Evolutionary conservation across 495 filamentous ascomycete genomes (phyloP).

Genomic region (Daldinia vernicosa): DNA sequence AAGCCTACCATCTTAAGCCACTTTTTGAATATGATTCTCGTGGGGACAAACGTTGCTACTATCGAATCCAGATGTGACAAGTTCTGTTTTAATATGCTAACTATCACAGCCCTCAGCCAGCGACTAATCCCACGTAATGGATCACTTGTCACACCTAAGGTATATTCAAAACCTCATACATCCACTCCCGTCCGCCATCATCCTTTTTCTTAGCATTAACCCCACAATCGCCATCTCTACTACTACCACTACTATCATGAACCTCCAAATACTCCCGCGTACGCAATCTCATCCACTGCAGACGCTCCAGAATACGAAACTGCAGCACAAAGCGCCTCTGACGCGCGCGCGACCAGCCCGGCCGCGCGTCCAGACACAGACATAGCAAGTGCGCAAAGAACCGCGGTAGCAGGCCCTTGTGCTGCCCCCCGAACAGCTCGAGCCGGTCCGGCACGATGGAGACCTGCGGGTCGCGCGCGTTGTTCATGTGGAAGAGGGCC

Average conservation of each 20-base stretch:
- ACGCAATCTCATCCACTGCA: constrained; percentile 25
- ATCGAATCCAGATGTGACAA: no score
- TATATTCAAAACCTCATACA: constrained; percentile 19
- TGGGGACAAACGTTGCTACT: no score
- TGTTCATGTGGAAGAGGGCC: constrained; percentile 37
- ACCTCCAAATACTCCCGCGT: constrained; percentile 3
- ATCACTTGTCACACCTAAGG: not conserved
- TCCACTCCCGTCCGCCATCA: constrained; percentile 12
- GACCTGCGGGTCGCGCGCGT: constrained; percentile 31
- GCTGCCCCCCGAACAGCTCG: constrained; percentile 32
- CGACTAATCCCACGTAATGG: no score
- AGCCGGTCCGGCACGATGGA: constrained; percentile 36
- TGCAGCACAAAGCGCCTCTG: constrained; percentile 15
- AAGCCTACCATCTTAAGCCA: not conserved
- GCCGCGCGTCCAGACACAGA: constrained; percentile 24
- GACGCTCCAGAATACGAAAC: constrained; percentile 14
- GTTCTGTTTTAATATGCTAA: no score
- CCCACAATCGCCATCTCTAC: not conserved
- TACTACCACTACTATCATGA: not conserved
- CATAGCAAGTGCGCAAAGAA: constrained; percentile 33
- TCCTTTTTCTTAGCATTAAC: not conserved
- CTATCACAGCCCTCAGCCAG: no score
- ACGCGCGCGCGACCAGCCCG: not conserved
- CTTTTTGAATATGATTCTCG: not conserved
- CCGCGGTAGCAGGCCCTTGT: constrained; percentile 23